phyloP scores from a whole-genome alignment of 768 basidiomycete genomes.

The Termitomyces sp. region DNA sequence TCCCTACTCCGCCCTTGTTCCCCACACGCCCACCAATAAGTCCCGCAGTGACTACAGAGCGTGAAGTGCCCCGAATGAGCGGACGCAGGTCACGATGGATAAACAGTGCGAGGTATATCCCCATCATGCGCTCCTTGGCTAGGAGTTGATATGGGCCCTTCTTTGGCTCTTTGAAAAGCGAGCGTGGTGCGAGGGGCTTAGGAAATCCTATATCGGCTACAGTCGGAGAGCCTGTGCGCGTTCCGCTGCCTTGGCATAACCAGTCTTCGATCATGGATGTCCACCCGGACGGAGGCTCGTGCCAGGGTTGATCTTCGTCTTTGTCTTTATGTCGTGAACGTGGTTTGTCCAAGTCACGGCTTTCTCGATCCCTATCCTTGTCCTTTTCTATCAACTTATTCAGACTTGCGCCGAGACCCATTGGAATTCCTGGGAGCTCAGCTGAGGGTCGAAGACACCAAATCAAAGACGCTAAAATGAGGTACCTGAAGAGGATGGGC shows the following conservation, averaged over 20 bases:
- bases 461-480: neutral
- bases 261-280: slow-evolving; percentile 73
- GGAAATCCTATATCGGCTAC: slow-evolving; percentile 39
- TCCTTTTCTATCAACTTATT: slow-evolving; percentile 23
- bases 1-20: slow-evolving; percentile 92
- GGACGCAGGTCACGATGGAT: slow-evolving; percentile 65
- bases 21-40: slow-evolving; percentile 88
- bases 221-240: slow-evolving; percentile 24
- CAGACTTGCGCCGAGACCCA: slow-evolving; percentile 74
- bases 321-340: slow-evolving; percentile 31
- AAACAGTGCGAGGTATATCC: slow-evolving; percentile 74
- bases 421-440: slow-evolving; percentile 49
- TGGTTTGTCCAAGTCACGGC: slow-evolving; percentile 29
- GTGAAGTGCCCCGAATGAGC: slow-evolving; percentile 69
- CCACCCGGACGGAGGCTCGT: slow-evolving; percentile 52
- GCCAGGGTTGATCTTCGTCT: slow-evolving; percentile 29
- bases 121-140: slow-evolving; percentile 89
- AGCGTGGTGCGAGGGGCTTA: slow-evolving; percentile 35
- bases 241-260: slow-evolving; percentile 44
- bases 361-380: slow-evolving; percentile 32
- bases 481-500: slow-evolving; percentile 70
- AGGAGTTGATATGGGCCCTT: slow-evolving; percentile 81
- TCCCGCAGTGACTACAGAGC: slow-evolving; percentile 82
- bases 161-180: slow-evolving; percentile 33
- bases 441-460: neutral